Conservation (phyloP, 257 asterid genomes). For the Buddleja alternifolia region DNA sequence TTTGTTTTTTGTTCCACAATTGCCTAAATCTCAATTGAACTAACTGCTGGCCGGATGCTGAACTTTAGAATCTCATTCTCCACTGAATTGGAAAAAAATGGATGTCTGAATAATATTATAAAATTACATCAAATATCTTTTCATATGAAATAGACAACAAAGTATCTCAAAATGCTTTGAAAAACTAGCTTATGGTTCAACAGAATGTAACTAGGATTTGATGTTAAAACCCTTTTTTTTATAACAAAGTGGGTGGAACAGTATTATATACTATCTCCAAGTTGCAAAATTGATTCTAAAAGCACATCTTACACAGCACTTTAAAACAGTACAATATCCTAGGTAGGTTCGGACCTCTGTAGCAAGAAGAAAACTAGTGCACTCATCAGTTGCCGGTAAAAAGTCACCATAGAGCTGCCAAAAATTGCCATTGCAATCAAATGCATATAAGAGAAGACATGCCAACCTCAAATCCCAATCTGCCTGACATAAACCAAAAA, state of each 20-base stretch:
- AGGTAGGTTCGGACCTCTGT: constrained; percentile 68
- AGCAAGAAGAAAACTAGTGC: constrained; percentile 93
- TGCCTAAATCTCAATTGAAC: not conserved
- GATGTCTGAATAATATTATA: no score
- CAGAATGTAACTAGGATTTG: no score
- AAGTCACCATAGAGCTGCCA: constrained; percentile 98
- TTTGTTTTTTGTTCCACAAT: not conserved
- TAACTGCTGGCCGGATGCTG: not conserved
- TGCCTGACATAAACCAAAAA: constrained; percentile 63
- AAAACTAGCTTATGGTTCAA: not conserved
- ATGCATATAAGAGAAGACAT: constrained; percentile 78
- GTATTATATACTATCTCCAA: not conserved
- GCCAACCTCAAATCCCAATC: constrained; percentile 98
- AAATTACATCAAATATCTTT: no score
- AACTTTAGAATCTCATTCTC: not conserved
- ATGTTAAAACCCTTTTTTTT: no score
- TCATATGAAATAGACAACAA: no score
- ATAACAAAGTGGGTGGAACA: no score
- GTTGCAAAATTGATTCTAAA: constrained; percentile 14
- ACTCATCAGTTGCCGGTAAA: constrained; percentile 85
- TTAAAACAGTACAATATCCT: constrained; percentile 15
- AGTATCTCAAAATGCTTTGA: not conserved
- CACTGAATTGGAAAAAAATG: not conserved
- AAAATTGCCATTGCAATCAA: constrained; percentile 94
- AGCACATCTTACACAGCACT: constrained; percentile 1